These are phyloP conservation scores for Ogataea nitratoaversa DNA, from an alignment of 805 yeast genomes.

Conservation along the genomic window DNA sequence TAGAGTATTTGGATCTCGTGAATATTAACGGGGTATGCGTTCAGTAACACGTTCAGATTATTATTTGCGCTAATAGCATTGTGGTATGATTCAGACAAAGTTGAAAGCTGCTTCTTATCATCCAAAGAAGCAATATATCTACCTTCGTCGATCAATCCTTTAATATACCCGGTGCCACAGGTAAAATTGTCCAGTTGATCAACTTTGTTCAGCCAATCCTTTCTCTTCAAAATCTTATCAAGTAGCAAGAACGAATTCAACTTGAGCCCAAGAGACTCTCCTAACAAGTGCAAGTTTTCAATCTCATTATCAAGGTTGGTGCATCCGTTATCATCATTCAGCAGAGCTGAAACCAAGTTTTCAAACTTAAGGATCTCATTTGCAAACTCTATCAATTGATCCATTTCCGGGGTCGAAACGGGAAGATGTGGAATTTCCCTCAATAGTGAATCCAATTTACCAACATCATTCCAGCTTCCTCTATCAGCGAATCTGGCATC, in stretches of 20 bases:
- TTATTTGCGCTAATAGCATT: conserved; percentile 14
- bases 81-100: conserved; percentile 11
- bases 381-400: conserved; percentile 50
- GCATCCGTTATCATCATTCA: conserved; percentile 23
- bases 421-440: conserved; percentile 45
- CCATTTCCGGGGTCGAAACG: conserved; percentile 55
- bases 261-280: conserved; percentile 55
- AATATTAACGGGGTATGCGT: conserved; percentile 1
- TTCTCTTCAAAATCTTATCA: conserved; percentile 34
- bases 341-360: conserved; percentile 38
- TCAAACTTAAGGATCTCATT: conserved; percentile 50
- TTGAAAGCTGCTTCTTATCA: conserved; percentile 13
- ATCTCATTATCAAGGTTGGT: conserved; percentile 38
- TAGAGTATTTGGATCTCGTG: conserved; percentile 7
- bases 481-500: conserved; percentile 17
- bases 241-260: conserved; percentile 44
- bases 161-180: conserved; percentile 13
- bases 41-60: conserved; percentile 4
- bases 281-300: conserved; percentile 50
- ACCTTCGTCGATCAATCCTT: conserved; percentile 24
- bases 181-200: conserved; percentile 24
- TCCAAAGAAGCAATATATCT: conserved; percentile 9
- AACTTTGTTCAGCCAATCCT: conserved; percentile 35
- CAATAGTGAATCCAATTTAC: conserved; percentile 36
- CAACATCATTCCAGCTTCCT: conserved; percentile 20